A percentile compares a stretch with the other conserved stretches of the same genome.
These are phyloP conservation scores for Backusella sp. DNA, from an alignment of 192 early-diverging fungal genomes.

Conservation along the genomic window DNA sequence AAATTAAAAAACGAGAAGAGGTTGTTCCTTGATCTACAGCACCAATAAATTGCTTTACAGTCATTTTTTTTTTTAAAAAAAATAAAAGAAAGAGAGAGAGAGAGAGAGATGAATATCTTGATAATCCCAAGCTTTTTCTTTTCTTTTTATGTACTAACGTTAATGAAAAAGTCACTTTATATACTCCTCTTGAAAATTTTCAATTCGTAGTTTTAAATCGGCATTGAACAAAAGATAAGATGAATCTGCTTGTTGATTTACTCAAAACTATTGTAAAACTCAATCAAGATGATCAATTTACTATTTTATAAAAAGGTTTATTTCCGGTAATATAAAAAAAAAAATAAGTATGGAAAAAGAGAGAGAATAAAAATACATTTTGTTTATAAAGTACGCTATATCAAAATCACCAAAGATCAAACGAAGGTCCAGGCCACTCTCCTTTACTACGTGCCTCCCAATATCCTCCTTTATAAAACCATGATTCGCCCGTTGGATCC, in stretches of 20 bases:
- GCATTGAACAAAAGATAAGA: not conserved
- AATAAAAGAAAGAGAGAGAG: not conserved
- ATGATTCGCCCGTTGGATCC: constrained; percentile 32
- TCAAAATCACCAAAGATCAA: not conserved
- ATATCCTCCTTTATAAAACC: constrained; percentile 88
- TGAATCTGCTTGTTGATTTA: too few species aligned
- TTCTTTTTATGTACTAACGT: not conserved
- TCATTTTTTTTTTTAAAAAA: not conserved
- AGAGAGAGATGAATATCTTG: not conserved
- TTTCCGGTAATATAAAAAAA: too few species aligned
- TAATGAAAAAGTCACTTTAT: constrained; percentile 1
- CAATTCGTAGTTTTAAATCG: not conserved
- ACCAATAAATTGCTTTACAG: constrained; percentile 54
- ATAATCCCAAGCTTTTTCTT: not conserved
- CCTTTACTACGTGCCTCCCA: constrained; percentile 61
- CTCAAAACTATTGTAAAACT: too few species aligned
- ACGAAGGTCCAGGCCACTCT: constrained; percentile 14
- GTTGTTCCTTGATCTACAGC: constrained; percentile 94
- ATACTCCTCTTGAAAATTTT: not conserved
- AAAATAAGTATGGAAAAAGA: too few species aligned
- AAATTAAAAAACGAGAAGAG: constrained; percentile 89
- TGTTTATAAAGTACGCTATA: not conserved
- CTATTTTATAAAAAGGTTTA: too few species aligned
- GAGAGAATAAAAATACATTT: not conserved
- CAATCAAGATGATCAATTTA: too few species aligned